These are phyloP conservation scores for Tephrocybe rancida DNA, from an alignment of 768 basidiomycete genomes.

Conservation along the genomic window DNA sequence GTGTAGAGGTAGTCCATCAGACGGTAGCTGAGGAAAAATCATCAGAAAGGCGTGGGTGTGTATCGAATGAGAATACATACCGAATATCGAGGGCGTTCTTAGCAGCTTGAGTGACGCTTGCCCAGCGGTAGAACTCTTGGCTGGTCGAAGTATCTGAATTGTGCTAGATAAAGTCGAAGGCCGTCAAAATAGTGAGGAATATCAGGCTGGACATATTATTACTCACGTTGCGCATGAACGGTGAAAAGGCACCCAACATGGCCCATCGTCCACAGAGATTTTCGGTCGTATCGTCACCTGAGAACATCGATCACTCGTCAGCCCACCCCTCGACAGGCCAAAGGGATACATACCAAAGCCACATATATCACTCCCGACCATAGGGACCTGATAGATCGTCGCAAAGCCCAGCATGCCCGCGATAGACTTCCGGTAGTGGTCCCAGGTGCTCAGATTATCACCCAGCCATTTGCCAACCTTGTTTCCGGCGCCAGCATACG, in stretches of 20 bases:
- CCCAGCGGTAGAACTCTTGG: conserved; percentile 75
- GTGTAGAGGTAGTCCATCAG: conserved; percentile 75
- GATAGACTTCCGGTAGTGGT: conserved; percentile 60
- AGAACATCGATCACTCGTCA: not conserved
- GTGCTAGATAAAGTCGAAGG: conserved; percentile 49
- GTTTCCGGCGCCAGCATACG: conserved; percentile 67
- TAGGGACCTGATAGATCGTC: conserved; percentile 65
- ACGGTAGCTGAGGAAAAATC: conserved; percentile 48
- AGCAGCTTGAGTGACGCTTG: conserved; percentile 56
- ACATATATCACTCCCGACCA: conserved; percentile 79
- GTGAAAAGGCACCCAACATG: conserved; percentile 75
- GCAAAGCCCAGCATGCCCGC: conserved; percentile 71
- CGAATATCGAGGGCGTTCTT: conserved; percentile 62
- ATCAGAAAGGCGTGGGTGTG: not conserved
- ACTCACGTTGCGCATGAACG: conserved; percentile 77
- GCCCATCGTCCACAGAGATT: conserved; percentile 77
- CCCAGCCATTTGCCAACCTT: conserved; percentile 79
- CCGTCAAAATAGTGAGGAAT: not conserved
- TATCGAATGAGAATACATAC: conserved; percentile 37
- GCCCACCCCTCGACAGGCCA: not conserved
- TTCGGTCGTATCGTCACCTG: conserved; percentile 65
- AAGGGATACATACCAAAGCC: conserved; percentile 50
- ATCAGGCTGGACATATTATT: not conserved
- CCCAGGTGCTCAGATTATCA: conserved; percentile 63
- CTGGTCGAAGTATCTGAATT: conserved; percentile 51